phyloP scores from a whole-genome alignment of 23 red algal genomes.

The Agarophyton chilense region DNA sequence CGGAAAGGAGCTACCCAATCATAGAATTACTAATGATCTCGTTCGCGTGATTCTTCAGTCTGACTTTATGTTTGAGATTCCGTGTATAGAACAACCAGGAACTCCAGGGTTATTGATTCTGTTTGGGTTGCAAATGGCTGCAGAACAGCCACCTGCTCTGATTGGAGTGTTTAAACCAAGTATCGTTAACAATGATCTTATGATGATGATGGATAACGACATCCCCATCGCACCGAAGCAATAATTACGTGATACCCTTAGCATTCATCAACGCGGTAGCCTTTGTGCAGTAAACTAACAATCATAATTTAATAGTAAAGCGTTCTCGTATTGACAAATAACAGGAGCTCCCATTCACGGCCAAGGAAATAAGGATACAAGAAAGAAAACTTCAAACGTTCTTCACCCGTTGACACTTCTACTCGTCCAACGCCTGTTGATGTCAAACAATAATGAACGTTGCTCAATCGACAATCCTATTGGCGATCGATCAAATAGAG shows the following conservation, averaged over 20 bases:
- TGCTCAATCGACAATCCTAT: no score
- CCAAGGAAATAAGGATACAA: no score
- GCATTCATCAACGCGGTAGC: background rate
- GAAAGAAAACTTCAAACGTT: no score
- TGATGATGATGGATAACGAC: constrained; percentile 7
- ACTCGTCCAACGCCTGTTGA: no score
- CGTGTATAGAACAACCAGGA: constrained; percentile 54
- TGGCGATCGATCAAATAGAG: no score
- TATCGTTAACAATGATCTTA: background rate
- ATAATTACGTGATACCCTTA: background rate
- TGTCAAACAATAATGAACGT: no score
- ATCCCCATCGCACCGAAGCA: background rate
- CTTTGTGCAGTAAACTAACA: background rate
- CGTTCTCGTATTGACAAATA: background rate
- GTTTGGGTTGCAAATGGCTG: constrained; percentile 41
- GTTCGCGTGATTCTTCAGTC: constrained; percentile 47
- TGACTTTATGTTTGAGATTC: constrained; percentile 59
- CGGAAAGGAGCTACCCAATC: background rate
- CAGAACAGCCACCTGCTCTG: background rate
- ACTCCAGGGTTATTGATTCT: constrained; percentile 49
- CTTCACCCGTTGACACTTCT: no score
- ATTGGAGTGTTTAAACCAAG: constrained; percentile 69
- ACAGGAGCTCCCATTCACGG: background rate
- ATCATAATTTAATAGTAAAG: background rate
- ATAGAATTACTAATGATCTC: constrained; percentile 22